Base-by-base conservation (phyloP, 495 filamentous ascomycete genomes). In the Neurospora cerealis region DNA sequence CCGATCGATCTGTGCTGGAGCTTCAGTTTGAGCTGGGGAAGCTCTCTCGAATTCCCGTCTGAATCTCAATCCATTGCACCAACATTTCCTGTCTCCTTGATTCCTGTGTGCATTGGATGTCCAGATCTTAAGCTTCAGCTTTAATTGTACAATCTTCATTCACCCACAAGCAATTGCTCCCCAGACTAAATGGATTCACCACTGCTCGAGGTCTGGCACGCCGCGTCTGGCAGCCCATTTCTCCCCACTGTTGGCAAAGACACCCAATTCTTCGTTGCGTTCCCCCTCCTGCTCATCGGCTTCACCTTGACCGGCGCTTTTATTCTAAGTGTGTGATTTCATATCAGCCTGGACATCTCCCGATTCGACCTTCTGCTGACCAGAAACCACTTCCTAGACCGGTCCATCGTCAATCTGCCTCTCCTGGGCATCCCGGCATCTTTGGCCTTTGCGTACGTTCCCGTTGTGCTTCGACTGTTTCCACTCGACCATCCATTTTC, bases 351-450 rank as follows among this genome's bases (percentile, higher is more conserved):
- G 1, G 1, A 13, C 17, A 15, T 2, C 6, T 72, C 1, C 15
- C 24, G 21, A 19, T 34, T 44, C 24, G 4, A 24, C 42, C 19
- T 44, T 36, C 8, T 48, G 48, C 60, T 77, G 36, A 77, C 72
- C 11, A 48, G 37, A 36, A 15, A 54, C 34, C 60, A 46, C n/a
- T 1, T 66, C 28, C 37, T 80, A 98, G 96, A 97, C 83, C 93
- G 94, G 48, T 94, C 94, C n/a, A 80, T 97, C 74, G 80, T 87
- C 74, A 94, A 88, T 80, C 85, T 97, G 69, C 87, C 90, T 36
- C 76, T 94, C n/a, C 84, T 96, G 74, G 96, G 94, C 54, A 76
- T 97, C 62, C 95, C 96, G 69, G 95, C 96, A 73, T 94, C 94
- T 69, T 78, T 97, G 76, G 91, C 93, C 71, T 89, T 97, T 83